phyloP scores from a whole-genome alignment of 2,329 filamentous ascomycete species.

The Ophiosphaerella herpotricha region DNA sequence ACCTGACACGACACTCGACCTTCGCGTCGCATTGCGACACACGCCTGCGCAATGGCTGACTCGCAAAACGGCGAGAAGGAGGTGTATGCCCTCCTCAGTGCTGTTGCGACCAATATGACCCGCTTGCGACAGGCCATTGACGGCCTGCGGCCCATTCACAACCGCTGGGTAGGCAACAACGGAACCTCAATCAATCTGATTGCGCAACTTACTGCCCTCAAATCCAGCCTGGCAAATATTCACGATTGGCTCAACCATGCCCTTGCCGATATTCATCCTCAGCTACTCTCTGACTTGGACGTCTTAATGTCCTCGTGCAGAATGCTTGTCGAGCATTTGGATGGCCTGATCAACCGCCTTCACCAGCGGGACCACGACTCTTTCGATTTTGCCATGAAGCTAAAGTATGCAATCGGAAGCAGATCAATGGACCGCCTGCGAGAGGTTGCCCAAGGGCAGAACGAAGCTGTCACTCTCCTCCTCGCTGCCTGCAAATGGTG shows the following conservation, averaged over 20 bases:
- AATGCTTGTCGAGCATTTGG: constrained; percentile 36
- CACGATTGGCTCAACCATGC: constrained; percentile 43
- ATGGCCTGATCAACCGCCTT: constrained; percentile 30
- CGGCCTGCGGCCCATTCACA: constrained; percentile 40
- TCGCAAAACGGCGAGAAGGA: constrained; percentile 33
- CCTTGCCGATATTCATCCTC: constrained; percentile 40
- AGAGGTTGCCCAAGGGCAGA: constrained; percentile 39
- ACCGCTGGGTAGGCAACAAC: constrained; percentile 38
- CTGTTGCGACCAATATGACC: constrained; percentile 35
- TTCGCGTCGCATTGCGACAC: constrained; percentile 11
- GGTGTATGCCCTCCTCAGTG: constrained; percentile 33
- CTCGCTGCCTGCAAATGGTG: constrained; percentile 41
- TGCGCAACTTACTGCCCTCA: constrained; percentile 41
- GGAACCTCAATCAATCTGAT: constrained; percentile 42
- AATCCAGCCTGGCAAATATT: constrained; percentile 40
- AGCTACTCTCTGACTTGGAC: constrained; percentile 41
- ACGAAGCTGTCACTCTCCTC: constrained; percentile 38
- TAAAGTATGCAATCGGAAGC: constrained; percentile 37
- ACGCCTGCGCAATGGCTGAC: constrained; percentile 28
- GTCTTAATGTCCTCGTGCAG: constrained; percentile 39
- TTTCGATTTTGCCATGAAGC: constrained; percentile 37
- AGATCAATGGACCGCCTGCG: constrained; percentile 39
- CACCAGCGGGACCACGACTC: constrained; percentile 37
- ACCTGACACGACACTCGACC: constrained; percentile 7
- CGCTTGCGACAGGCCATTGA: constrained; percentile 39